Evolutionary conservation across 1,284 basidiomycete species (phyloP), one percentile per base, ranked within the genome.

Genomic region (Moesziomyces sp.): DNA sequence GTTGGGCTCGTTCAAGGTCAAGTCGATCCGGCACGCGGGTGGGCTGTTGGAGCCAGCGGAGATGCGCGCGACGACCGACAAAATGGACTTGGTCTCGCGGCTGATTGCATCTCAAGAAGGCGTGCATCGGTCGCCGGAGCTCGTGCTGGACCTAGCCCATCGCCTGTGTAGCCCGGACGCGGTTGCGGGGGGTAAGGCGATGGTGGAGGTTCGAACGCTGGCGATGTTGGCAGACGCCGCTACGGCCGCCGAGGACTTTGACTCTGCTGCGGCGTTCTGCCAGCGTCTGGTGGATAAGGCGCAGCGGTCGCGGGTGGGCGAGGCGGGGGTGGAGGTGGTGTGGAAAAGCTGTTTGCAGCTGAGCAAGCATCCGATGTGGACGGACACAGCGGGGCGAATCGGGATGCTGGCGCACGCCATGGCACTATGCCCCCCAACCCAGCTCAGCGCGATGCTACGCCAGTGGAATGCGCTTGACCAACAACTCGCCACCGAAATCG

Each of bases 221-320:
- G 74, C 77, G 0, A 72, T 78, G 67, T 49, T 78, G 0, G 58
- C 71, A 2, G 77, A 78, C 14, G 52, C 71, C 4, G 67, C 71
- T 2, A 58, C 55, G 1, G 34, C 59, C 3, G 52, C 40, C 1
- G 68, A 71, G 34, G 74, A 77, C 38, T 72, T 74, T 46, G 59
- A 59, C 4, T 34, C 38, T 5, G 71, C 74, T 1, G 30, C 55
- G 3, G 14, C n/a, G 0, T 65, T 68, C 45, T 72, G 68, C 34
- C 46, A 45, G 5, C 53, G 74, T 3, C 43, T 74, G 3, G 53
- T 77, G 16, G 57, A 58, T 9, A 47, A 49, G 7, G 26, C 54
- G 3, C 30, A 11, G 11, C 30, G 30, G 2, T 38, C 51, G 24
- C 10, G 35, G 3, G 24, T 42, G 23, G 49, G 23, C 1, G 21